A percentile compares a stretch with the other conserved stretches of the same genome.
Evolutionary conservation across 371 early-diverging fungal species (phyloP).

Genomic region (Lichtheimia hyalospora): DNA sequence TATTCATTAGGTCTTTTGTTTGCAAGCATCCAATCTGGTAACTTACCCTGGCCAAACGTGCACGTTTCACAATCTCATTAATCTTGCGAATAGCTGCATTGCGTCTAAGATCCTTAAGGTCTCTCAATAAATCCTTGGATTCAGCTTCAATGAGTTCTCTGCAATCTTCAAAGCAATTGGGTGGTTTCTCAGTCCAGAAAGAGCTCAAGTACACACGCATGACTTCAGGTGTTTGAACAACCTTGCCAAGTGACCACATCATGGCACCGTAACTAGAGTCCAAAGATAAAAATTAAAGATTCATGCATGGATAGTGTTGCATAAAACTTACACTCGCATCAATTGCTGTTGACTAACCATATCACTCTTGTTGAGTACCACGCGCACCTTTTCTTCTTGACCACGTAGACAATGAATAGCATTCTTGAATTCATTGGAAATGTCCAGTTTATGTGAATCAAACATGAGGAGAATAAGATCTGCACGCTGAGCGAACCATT

Average conservation of each 20-base stretch:
- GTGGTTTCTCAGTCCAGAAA: constrained; percentile 80
- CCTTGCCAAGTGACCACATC: constrained; percentile 94
- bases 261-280: constrained; percentile 77
- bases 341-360: constrained; percentile 85
- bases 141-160: constrained; percentile 71
- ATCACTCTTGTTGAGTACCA: constrained; percentile 88
- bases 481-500: constrained; percentile 90
- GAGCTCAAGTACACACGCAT: constrained; percentile 83
- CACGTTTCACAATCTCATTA: constrained; percentile 90
- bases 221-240: constrained; percentile 87
- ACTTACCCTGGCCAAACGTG: constrained; percentile 70
- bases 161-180: constrained; percentile 74
- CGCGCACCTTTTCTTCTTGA: constrained; percentile 84
- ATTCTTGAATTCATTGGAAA: constrained; percentile 86
- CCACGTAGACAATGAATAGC: constrained; percentile 79
- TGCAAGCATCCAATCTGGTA: not conserved
- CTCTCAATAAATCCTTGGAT: constrained; percentile 75
- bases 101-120: constrained; percentile 73
- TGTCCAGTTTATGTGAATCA: constrained; percentile 89
- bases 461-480: constrained; percentile 85
- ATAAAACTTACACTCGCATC: constrained; percentile 77
- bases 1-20: not conserved
- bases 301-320: not conserved
- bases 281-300: not conserved
- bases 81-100: constrained; percentile 89